A percentile compares a stretch with the other conserved stretches of the same genome.
phyloP scores from a whole-genome alignment of 2,329 filamentous ascomycete genomes.

The Arachnopeziza araneosa region DNA sequence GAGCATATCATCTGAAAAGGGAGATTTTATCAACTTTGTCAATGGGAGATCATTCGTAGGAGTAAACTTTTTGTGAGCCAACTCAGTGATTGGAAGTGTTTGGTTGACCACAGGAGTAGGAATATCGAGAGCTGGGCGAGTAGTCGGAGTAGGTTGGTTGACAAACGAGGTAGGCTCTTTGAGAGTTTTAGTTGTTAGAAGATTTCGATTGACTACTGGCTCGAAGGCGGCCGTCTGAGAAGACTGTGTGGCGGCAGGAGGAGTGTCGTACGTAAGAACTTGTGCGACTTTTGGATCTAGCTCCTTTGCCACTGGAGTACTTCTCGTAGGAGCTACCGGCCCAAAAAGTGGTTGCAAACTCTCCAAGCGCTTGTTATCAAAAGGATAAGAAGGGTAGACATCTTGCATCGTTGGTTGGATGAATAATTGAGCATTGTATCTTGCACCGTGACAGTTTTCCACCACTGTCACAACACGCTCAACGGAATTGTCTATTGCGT shows the following conservation, averaged over 20 bases:
- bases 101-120: background rate
- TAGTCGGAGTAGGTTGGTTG: background rate
- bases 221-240: too few species aligned
- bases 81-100: background rate
- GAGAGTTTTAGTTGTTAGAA: background rate
- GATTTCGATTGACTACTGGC: background rate
- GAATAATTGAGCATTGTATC: background rate
- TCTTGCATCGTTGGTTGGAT: background rate
- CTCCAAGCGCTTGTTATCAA: background rate
- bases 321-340: too few species aligned
- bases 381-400: background rate
- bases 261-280: background rate
- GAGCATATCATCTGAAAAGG: background rate
- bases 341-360: background rate
- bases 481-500: too few species aligned
- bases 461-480: too few species aligned
- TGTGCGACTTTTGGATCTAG: background rate
- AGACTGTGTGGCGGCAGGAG: too few species aligned
- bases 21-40: background rate
- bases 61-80: background rate
- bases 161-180: background rate
- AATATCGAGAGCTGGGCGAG: background rate
- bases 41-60: background rate
- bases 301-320: too few species aligned
- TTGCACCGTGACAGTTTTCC: background rate